A percentile compares a stretch with the other conserved stretches of the same genome.
Evolutionary conservation across 345 rosid species (phyloP).

Genomic region (Erodium maritimum): DNA sequence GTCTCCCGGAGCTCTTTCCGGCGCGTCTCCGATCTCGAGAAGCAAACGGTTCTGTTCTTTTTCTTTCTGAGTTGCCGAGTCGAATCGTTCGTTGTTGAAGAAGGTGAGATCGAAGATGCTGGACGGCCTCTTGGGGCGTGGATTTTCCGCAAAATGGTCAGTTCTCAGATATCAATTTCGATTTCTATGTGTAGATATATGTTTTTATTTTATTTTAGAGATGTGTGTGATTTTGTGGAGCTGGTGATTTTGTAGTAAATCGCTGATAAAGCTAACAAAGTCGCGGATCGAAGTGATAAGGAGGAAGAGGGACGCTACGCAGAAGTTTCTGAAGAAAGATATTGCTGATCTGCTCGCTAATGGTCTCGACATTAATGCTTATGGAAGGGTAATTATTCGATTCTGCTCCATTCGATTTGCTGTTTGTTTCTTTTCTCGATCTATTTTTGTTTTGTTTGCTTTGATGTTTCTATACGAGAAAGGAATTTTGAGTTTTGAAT

Average conservation of each 20-base stretch:
- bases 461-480: too few relatives aligned
- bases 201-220: too few relatives aligned
- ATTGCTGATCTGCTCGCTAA: slow-evolving; percentile 78
- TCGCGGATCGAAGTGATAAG: slow-evolving; percentile 77
- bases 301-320: slow-evolving; percentile 76
- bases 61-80: neutral
- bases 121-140: slow-evolving; percentile 75
- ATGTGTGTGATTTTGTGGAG: neutral
- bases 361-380: slow-evolving; percentile 79
- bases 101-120: slow-evolving; percentile 42
- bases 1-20: too few relatives aligned
- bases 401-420: neutral
- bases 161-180: neutral
- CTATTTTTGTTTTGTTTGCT: too few relatives aligned
- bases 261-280: slow-evolving; percentile 63
- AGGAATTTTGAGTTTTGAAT: too few relatives aligned
- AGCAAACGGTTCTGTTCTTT: neutral
- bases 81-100: slow-evolving; percentile 1
- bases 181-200: neutral
- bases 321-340: slow-evolving; percentile 75
- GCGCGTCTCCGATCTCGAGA: too few relatives aligned
- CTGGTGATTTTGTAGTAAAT: slow-evolving; percentile 11
- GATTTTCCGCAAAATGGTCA: slow-evolving; percentile 68
- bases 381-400: slow-evolving; percentile 40
- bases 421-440: neutral